Evolutionary conservation across 495 filamentous ascomycete species (phyloP).

Genomic region (Annulohypoxylon nitens): DNA sequence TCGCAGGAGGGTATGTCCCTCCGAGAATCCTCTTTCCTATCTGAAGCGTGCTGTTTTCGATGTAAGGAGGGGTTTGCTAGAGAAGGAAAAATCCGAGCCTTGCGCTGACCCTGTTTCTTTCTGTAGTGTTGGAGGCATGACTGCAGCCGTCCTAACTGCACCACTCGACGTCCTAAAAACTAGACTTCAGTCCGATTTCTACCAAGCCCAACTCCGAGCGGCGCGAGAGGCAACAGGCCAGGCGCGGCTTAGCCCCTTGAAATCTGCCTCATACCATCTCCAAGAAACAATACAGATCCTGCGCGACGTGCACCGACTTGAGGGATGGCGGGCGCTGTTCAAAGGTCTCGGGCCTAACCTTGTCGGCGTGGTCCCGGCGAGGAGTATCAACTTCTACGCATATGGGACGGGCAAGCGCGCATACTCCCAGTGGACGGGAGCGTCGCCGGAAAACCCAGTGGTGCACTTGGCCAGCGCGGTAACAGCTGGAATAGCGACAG

Average conservation of each 20-base stretch:
- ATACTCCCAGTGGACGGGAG: constrained; percentile 73
- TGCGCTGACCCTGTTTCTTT: constrained; percentile 23
- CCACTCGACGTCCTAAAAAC: constrained; percentile 94
- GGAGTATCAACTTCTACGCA: constrained; percentile 87
- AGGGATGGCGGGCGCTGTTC: constrained; percentile 88
- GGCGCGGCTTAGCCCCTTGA: constrained; percentile 59
- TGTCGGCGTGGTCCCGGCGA: constrained; percentile 86
- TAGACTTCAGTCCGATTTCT: constrained; percentile 89
- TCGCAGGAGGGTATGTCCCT: constrained; percentile 83
- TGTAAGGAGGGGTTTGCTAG: background rate
- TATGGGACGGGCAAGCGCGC: constrained; percentile 90
- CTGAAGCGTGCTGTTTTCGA: constrained; percentile 2
- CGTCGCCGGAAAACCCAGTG: constrained; percentile 73
- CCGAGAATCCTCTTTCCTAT: constrained; percentile 9
- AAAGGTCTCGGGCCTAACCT: constrained; percentile 91
- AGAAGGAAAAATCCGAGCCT: background rate
- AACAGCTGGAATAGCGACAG: constrained; percentile 80
- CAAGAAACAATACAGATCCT: constrained; percentile 86
- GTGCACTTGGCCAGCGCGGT: constrained; percentile 81
- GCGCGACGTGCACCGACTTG: constrained; percentile 76
- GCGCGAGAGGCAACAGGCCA: constrained; percentile 57
- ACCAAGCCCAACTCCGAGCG: constrained; percentile 74
- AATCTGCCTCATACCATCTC: constrained; percentile 70
- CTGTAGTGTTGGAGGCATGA: constrained; percentile 85
- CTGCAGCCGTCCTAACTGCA: constrained; percentile 84